These are phyloP conservation scores for Luzula sylvatica DNA, from an alignment of 176 grass and related monocot genomes.

Conservation along the genomic window DNA sequence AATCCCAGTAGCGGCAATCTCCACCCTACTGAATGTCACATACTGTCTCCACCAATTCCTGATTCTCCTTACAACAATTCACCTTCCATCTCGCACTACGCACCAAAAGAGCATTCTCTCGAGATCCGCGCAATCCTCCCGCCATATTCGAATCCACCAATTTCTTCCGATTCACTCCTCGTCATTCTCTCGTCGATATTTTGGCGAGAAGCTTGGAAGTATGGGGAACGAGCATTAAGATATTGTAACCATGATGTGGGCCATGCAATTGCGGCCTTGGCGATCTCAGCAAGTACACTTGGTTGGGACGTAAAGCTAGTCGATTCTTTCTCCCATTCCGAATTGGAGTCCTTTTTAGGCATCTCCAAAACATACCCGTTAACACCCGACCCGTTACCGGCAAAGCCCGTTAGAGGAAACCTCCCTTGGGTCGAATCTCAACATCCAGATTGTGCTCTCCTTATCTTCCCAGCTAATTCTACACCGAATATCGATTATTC, in stretches of 20 bases:
- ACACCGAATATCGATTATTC: slow-evolving; percentile 42
- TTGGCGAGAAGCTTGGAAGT: slow-evolving; percentile 95
- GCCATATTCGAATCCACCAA: slow-evolving; percentile 1
- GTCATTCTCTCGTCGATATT: slow-evolving; percentile 60
- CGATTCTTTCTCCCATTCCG: slow-evolving; percentile 53
- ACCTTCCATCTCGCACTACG: slow-evolving; percentile 54
- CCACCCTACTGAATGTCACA: slow-evolving; percentile 82
- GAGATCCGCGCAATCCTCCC: slow-evolving; percentile 30
- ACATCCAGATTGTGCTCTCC: slow-evolving; percentile 59
- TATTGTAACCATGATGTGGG: slow-evolving; percentile 95
- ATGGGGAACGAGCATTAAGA: slow-evolving; percentile 75
- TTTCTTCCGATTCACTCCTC: slow-evolving; percentile 20
- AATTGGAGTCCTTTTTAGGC: slow-evolving; percentile 47
- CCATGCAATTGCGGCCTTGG: slow-evolving; percentile 61
- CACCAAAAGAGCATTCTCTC: slow-evolving; percentile 68
- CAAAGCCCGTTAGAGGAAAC: slow-evolving; percentile 23
- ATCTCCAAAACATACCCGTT: slow-evolving; percentile 29
- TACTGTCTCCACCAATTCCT: slow-evolving; percentile 29
- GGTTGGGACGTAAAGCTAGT: slow-evolving; percentile 73
- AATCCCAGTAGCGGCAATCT: slow-evolving; percentile 96
- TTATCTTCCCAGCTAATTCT: slow-evolving; percentile 49
- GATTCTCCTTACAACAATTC: slow-evolving; percentile 8
- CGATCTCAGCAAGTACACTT: slow-evolving; percentile 36
- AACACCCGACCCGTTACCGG: slow-evolving; percentile 11
- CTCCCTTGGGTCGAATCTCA: slow-evolving; percentile 60